These are phyloP conservation scores for Globisporangium takayamanum DNA, from an alignment of 352 stramenopile genomes.

Conservation along the genomic window DNA sequence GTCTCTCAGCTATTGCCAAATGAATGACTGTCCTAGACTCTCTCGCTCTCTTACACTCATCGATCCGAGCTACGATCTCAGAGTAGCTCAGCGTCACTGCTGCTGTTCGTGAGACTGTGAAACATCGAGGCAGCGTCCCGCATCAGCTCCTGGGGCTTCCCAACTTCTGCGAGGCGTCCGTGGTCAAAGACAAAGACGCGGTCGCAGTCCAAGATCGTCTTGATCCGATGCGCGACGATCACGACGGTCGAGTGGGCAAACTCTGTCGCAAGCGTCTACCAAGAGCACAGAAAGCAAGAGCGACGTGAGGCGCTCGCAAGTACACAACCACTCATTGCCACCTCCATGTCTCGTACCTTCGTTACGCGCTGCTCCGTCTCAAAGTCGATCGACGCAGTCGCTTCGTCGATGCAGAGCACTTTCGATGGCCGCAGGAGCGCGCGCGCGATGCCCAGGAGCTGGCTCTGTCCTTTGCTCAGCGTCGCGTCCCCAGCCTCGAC, in stretches of 20 bases:
- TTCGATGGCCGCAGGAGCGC: constrained; percentile 87
- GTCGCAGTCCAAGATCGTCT: constrained; percentile 95
- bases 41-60: no score
- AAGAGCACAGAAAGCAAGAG: constrained; percentile 1
- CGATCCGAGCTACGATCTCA: background rate
- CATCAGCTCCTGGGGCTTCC: constrained; percentile 28
- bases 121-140: constrained; percentile 37
- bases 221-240: constrained; percentile 95
- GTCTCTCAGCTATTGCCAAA: background rate
- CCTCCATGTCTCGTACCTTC: constrained; percentile 25
- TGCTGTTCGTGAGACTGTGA: constrained; percentile 23
- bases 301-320: background rate
- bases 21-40: background rate
- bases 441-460: constrained; percentile 71
- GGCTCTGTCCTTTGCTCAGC: constrained; percentile 69
- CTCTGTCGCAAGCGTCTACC: constrained; percentile 84
- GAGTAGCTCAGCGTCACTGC: background rate
- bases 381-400: constrained; percentile 88
- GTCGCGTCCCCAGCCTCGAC: constrained; percentile 39
- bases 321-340: background rate
- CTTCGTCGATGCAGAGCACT: constrained; percentile 92
- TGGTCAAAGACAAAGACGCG: constrained; percentile 64
- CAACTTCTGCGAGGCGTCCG: constrained; percentile 46
- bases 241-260: constrained; percentile 94
- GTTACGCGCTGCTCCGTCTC: constrained; percentile 77